Percentiles rank a stretch among this genome's conserved stretches.
phyloP scores from a whole-genome alignment of 352 stramenopile genomes.

The Phytophthora pinifolia region DNA sequence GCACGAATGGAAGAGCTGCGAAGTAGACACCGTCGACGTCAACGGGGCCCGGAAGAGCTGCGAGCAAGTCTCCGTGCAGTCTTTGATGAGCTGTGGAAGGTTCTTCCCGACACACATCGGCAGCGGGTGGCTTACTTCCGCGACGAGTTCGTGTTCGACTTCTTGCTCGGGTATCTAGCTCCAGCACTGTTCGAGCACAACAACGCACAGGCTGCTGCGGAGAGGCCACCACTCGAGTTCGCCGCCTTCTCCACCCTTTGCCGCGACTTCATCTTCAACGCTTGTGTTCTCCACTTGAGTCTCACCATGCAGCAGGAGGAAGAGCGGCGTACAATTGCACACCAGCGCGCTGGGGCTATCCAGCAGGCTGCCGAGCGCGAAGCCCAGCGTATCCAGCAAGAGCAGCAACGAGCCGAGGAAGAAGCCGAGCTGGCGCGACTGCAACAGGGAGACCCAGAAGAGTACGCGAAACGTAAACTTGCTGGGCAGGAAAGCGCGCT shows the following conservation, averaged over 20 bases:
- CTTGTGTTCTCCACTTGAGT: constrained; percentile 51
- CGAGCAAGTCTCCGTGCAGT: constrained; percentile 40
- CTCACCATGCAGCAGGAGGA: constrained; percentile 51
- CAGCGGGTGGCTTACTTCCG: constrained; percentile 54
- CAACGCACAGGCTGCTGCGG: constrained; percentile 11
- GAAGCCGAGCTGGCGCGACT: constrained; percentile 37
- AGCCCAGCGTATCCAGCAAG: constrained; percentile 17
- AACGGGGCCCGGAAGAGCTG: constrained; percentile 46
- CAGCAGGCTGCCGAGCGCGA: constrained; percentile 27
- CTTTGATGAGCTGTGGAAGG: constrained; percentile 57
- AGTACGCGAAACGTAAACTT: constrained; percentile 45
- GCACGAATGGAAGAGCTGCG: constrained; percentile 72
- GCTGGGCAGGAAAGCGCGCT: constrained; percentile 34
- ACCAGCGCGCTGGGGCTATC: constrained; percentile 12
- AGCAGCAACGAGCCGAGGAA: constrained; percentile 28
- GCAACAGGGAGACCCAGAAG: constrained; percentile 34
- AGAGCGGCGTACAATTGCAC: constrained; percentile 13
- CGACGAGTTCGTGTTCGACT: constrained; percentile 67
- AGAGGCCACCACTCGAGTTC: constrained; percentile 51
- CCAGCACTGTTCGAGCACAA: constrained; percentile 31
- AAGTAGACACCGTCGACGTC: constrained; percentile 42
- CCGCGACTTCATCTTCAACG: constrained; percentile 59
- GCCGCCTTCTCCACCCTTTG: constrained; percentile 56
- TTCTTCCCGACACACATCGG: constrained; percentile 47
- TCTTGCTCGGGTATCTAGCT: constrained; percentile 48